phyloP scores from a whole-genome alignment of 495 filamentous ascomycete species.

The Aspergillus egyptiacus region DNA sequence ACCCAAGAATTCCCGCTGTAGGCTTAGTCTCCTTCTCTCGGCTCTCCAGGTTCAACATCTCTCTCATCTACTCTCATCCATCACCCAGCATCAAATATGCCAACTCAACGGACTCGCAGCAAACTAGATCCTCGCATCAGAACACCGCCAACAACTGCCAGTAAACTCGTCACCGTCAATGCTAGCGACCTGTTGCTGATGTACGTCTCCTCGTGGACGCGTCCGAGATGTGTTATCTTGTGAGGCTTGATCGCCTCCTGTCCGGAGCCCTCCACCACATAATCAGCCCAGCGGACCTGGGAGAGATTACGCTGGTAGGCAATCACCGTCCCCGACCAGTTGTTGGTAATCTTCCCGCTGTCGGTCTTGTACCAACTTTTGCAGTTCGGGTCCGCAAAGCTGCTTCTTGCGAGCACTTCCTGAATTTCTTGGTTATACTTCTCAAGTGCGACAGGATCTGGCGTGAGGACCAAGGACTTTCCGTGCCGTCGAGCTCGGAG shows the following conservation, averaged over 20 bases:
- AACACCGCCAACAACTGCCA: constrained; percentile 5
- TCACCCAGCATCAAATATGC: neutral
- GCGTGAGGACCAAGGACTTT: constrained; percentile 33
- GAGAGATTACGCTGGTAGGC: constrained; percentile 44
- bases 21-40: constrained; percentile 5
- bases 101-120: constrained; percentile 1
- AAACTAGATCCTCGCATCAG: neutral
- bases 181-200: constrained; percentile 4
- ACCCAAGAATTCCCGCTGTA: neutral
- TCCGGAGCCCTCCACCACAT: constrained; percentile 35
- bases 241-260: constrained; percentile 24
- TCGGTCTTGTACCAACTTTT: constrained; percentile 53
- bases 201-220: constrained; percentile 25
- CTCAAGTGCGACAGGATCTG: constrained; percentile 28
- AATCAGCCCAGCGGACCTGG: constrained; percentile 45
- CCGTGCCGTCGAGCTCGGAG: constrained; percentile 32
- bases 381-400: constrained; percentile 50
- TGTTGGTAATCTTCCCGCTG: constrained; percentile 50
- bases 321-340: constrained; percentile 48
- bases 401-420: constrained; percentile 29
- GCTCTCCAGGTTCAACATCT: too few relatives aligned
- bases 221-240: constrained; percentile 31
- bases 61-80: too few relatives aligned
- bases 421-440: constrained; percentile 46
- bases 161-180: constrained; percentile 1